Conservation (phyloP, 2,329 filamentous ascomycete genomes). For the Fusarium bactridioides region DNA sequence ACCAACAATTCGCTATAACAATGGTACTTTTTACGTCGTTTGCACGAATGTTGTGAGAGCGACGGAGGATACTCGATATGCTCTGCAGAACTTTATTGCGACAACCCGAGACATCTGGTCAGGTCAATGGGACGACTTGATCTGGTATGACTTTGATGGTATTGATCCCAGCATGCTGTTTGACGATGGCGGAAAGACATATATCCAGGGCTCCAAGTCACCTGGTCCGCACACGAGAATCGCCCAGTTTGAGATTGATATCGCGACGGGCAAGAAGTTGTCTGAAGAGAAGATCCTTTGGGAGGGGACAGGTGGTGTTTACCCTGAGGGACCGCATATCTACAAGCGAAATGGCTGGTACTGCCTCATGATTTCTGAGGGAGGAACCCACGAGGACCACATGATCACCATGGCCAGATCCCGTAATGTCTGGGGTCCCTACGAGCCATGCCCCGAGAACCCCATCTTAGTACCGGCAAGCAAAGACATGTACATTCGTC, state of each 20-base stretch:
- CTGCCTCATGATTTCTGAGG: slow-evolving; percentile 4
- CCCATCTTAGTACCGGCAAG: neutral
- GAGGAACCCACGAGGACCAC: slow-evolving; percentile 7
- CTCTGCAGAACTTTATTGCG: neutral
- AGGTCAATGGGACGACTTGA: neutral
- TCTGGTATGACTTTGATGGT: slow-evolving; percentile 2
- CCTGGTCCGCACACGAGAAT: neutral
- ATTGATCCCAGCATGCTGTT: slow-evolving; percentile 8
- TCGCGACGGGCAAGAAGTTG: neutral
- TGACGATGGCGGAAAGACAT: neutral
- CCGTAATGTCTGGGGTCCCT: slow-evolving; percentile 1
- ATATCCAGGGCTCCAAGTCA: slow-evolving; percentile 10
- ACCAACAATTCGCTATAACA: neutral
- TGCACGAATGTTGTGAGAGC: slow-evolving; percentile 5
- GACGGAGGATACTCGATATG: neutral
- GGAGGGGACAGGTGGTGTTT: neutral
- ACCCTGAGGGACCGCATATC: slow-evolving; percentile 3
- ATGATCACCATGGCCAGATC: slow-evolving; percentile 19
- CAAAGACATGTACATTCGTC: neutral
- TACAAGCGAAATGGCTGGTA: slow-evolving; percentile 20
- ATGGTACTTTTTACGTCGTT: slow-evolving; percentile 4
- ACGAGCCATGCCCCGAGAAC: neutral
- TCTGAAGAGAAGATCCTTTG: slow-evolving; percentile 4
- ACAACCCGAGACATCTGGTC: slow-evolving; percentile 8
- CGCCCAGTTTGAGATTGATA: slow-evolving; percentile 1